A percentile compares a stretch with the other conserved stretches of the same genome.
Evolutionary conservation across 202 grass and related monocot genomes (phyloP).

Genomic region (Setaria viridis): DNA sequence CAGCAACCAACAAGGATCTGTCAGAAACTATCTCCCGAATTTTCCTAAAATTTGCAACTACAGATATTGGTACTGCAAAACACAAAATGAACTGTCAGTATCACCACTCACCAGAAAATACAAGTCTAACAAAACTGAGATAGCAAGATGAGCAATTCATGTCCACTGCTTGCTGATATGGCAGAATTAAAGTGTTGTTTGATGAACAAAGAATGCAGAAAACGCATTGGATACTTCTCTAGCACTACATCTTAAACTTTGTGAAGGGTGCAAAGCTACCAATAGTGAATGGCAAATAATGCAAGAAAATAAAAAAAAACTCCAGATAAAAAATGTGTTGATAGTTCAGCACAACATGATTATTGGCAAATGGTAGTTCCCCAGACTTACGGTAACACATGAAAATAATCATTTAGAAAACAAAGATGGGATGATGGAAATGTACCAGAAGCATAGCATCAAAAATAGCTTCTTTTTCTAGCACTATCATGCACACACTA

Average conservation of each 20-base stretch:
- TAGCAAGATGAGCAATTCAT: background rate
- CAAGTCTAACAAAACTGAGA: background rate
- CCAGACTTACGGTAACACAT: constrained; percentile 7
- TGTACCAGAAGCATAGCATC: background rate
- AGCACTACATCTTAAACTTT: background rate
- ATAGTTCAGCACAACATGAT: constrained; percentile 22
- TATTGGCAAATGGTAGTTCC: constrained; percentile 6
- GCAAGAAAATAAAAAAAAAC: background rate
- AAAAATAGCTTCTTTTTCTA: constrained; percentile 11
- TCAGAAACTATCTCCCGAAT: constrained; percentile 62
- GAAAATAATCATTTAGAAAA: constrained; percentile 2
- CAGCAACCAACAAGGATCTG: constrained; percentile 62
- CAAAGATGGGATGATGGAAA: background rate
- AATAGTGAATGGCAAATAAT: constrained; percentile 20
- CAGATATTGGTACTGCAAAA: constrained; percentile 74
- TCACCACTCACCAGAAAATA: constrained; percentile 17
- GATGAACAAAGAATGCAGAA: background rate
- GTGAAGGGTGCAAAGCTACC: background rate
- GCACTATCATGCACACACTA: background rate
- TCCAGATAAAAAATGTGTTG: constrained; percentile 4
- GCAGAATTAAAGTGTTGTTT: constrained; percentile 11
- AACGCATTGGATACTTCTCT: background rate
- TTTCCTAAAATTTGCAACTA: constrained; percentile 77
- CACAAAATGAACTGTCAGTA: constrained; percentile 32
- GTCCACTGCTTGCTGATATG: background rate